Conservation (phyloP, 176 grass and related monocot species). For the Eragrostis curvula region DNA sequence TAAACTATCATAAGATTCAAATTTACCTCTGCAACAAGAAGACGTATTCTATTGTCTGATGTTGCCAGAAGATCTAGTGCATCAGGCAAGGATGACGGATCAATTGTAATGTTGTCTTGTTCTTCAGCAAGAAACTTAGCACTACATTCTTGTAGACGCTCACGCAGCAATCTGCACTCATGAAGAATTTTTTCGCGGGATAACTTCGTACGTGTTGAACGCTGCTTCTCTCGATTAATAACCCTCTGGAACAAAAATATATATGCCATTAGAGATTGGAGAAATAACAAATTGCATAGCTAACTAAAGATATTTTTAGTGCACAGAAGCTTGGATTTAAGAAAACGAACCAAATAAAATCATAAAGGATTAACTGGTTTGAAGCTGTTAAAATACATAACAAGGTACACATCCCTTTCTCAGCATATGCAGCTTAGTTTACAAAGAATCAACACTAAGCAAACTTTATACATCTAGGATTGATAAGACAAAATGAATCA, state of each 20-base stretch:
- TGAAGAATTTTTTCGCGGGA: slow-evolving; percentile 72
- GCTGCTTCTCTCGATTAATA: slow-evolving; percentile 63
- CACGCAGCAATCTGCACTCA: slow-evolving; percentile 75
- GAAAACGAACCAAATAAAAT: neutral
- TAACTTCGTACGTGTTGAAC: slow-evolving; percentile 47
- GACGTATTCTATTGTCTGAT: slow-evolving; percentile 82
- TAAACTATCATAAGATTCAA: slow-evolving; percentile 2
- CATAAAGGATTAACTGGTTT: neutral
- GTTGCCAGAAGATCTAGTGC: slow-evolving; percentile 73
- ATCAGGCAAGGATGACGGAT: slow-evolving; percentile 72
- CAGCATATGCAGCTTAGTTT: slow-evolving; percentile 1
- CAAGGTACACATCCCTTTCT: neutral
- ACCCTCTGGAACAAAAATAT: slow-evolving; percentile 51
- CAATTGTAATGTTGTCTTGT: slow-evolving; percentile 60
- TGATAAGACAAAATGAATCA: neutral
- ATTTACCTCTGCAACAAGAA: slow-evolving; percentile 90
- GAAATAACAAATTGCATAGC: neutral
- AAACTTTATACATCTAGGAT: neutral
- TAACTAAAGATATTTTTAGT: neutral
- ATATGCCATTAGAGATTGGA: slow-evolving; percentile 28
- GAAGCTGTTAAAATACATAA: neutral
- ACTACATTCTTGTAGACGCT: slow-evolving; percentile 82
- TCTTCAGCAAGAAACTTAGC: slow-evolving; percentile 80
- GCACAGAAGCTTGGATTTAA: slow-evolving; percentile 1
- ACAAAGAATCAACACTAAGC: neutral